Percentiles rank a stretch among this genome's conserved stretches.
phyloP scores from a whole-genome alignment of 768 basidiomycete genomes.

The Leucocoprinus sp. region DNA sequence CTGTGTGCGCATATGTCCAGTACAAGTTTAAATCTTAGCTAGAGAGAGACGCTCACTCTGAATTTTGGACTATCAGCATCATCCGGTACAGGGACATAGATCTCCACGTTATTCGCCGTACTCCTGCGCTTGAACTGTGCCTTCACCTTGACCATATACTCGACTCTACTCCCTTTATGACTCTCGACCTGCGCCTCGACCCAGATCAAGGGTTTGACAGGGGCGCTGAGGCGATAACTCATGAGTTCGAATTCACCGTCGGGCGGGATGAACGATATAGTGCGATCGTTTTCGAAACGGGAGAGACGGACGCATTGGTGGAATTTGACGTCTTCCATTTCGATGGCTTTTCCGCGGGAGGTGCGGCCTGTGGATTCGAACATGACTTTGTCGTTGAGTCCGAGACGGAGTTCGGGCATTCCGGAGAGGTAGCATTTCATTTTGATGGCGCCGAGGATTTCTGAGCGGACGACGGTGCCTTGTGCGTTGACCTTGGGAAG shows the following conservation, averaged over 20 bases:
- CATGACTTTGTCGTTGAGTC: constrained; percentile 99
- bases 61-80: constrained; percentile 98
- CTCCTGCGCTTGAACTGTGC: constrained; percentile 97
- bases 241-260: constrained; percentile 99
- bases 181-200: constrained; percentile 96
- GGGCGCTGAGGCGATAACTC: constrained; percentile 93
- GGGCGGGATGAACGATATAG: constrained; percentile 97
- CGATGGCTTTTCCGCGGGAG: constrained; percentile 93
- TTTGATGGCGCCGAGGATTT: constrained; percentile 97
- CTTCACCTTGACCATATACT: constrained; percentile 93
- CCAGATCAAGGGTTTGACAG: constrained; percentile 96
- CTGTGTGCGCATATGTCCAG: constrained; percentile 20
- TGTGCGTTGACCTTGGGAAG: constrained; percentile 80
- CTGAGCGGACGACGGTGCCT: constrained; percentile 93
- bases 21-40: background rate
- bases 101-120: constrained; percentile 97
- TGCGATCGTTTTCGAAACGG: constrained; percentile 97
- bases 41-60: constrained; percentile 47
- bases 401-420: constrained; percentile 96
- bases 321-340: constrained; percentile 99
- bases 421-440: constrained; percentile 99
- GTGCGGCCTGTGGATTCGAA: constrained; percentile 95
- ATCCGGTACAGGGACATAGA: constrained; percentile 98
- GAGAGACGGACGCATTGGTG: constrained; percentile 98
- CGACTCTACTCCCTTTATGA: constrained; percentile 86